Conservation (phyloP, 73 alveolate genomes). For the Uronychia setigera region DNA sequence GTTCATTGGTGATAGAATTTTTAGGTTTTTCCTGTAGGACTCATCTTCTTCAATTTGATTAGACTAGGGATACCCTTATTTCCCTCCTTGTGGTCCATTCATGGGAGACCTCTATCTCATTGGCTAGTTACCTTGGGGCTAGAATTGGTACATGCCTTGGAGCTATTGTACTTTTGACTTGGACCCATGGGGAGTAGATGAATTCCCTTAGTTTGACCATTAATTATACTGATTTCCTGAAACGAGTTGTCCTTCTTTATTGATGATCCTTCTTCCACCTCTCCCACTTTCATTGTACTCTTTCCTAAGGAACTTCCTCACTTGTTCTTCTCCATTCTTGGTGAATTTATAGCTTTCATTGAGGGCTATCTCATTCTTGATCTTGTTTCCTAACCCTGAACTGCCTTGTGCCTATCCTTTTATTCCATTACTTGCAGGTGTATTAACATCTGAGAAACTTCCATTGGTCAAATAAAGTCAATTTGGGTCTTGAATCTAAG, state of each 20-base stretch:
- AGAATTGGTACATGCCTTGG: not conserved
- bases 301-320: not conserved
- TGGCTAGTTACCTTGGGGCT: not conserved
- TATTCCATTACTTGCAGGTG: not conserved
- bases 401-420: not conserved
- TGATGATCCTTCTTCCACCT: not conserved
- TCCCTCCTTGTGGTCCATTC: no score
- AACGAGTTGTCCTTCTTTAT: not conserved
- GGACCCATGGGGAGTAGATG: not conserved
- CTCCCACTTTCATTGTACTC: not conserved
- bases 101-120: not conserved
- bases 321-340: not conserved
- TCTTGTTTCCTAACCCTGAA: no score
- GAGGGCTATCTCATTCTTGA: not conserved
- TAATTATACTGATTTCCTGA: not conserved
- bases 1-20: not conserved
- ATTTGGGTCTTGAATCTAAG: not conserved
- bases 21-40: not conserved
- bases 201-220: no score
- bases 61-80: no score
- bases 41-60: not conserved
- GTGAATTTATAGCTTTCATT: not conserved
- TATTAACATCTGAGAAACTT: not conserved
- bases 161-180: not conserved
- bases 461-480: not conserved